Conservation (phyloP, 2,329 filamentous ascomycete species). For the Trichoderma arundinaceum region DNA sequence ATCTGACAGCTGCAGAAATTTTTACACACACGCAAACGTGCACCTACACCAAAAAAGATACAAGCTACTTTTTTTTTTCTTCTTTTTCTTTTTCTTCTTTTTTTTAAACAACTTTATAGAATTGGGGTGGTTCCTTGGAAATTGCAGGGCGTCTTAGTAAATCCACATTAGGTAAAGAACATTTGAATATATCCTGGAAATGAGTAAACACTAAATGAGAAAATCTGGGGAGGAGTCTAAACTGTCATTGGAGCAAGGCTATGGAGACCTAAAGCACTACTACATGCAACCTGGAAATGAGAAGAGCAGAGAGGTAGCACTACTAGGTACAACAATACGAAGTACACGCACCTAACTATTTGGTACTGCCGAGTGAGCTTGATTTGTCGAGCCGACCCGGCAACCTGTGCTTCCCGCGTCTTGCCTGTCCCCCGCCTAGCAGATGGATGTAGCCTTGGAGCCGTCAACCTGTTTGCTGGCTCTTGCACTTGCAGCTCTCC, state of each 20-base stretch:
- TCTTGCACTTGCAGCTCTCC: too few relatives aligned
- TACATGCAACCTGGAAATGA: not conserved
- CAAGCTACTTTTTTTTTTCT: not conserved
- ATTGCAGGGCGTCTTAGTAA: slow-evolving; percentile 20
- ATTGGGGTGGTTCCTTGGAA: slow-evolving; percentile 16
- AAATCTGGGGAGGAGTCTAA: slow-evolving; percentile 3
- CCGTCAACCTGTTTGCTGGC: not conserved
- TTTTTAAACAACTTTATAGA: slow-evolving; percentile 16
- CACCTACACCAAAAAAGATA: not conserved
- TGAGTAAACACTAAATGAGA: slow-evolving; percentile 4
- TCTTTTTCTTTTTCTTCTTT: not conserved
- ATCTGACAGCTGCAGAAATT: slow-evolving; percentile 21
- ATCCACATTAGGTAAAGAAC: slow-evolving; percentile 6
- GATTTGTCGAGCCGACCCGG: slow-evolving; percentile 2
- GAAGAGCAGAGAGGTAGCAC: not conserved
- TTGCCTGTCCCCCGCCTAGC: not conserved
- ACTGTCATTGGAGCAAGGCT: not conserved
- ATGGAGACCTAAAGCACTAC: not conserved
- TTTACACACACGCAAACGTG: not conserved
- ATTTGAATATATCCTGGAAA: not conserved
- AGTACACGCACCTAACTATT: too few relatives aligned
- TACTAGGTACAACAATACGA: not conserved
- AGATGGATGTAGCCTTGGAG: not conserved
- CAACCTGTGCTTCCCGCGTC: not conserved
- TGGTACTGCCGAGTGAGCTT: not conserved